Conservation (phyloP, 2,329 filamentous ascomycete genomes). For the Falciphora oryzae region DNA sequence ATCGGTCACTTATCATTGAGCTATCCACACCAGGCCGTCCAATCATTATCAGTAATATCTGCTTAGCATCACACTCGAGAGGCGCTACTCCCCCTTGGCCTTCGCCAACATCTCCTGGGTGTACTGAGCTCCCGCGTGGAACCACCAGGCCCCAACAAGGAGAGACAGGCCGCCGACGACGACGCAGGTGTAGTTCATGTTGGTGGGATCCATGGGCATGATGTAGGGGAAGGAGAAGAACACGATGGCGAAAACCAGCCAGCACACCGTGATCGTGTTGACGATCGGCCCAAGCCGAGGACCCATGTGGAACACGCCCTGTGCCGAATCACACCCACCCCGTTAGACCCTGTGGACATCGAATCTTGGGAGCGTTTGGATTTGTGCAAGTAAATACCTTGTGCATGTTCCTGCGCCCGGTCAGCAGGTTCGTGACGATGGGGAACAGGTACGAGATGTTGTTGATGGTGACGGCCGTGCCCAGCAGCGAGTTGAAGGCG, state of each 20-base stretch:
- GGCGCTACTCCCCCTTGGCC: background rate
- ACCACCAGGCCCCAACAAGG: constrained; percentile 1
- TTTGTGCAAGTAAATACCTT: constrained; percentile 8
- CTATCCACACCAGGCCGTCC: no score
- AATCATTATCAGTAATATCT: no score
- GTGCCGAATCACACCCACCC: background rate
- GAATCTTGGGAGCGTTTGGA: no score
- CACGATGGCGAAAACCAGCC: constrained; percentile 34
- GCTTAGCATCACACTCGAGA: no score
- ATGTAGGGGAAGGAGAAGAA: constrained; percentile 39
- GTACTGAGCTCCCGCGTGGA: background rate
- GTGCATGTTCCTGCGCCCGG: constrained; percentile 32
- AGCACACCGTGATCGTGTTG: constrained; percentile 30
- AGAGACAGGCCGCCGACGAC: constrained; percentile 13
- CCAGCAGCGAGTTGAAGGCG: constrained; percentile 35
- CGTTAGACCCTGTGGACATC: background rate
- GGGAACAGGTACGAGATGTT: constrained; percentile 40
- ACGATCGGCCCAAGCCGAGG: constrained; percentile 25
- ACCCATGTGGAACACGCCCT: constrained; percentile 32
- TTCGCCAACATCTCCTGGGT: constrained; percentile 6
- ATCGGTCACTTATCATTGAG: no score
- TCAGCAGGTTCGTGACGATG: constrained; percentile 37
- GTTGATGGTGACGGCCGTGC: constrained; percentile 34
- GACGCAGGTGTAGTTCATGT: constrained; percentile 41
- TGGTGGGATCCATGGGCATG: background rate